A percentile compares a stretch with the other conserved stretches of the same genome.
Conservation (phyloP, 495 filamentous ascomycete genomes). For the Aspergillus haitiensis region DNA sequence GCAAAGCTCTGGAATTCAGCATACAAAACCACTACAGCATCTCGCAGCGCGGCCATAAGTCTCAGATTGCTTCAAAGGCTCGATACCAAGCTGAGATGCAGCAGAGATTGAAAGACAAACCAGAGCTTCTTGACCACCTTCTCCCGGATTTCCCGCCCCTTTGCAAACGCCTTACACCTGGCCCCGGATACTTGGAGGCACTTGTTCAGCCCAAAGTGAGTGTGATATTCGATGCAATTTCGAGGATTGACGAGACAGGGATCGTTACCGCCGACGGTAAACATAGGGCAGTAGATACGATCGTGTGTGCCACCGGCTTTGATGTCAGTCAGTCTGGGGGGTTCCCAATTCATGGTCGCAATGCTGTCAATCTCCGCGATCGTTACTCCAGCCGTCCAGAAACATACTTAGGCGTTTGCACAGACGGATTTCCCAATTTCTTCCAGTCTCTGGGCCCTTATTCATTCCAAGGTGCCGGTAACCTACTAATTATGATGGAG, state of each 20-base stretch:
- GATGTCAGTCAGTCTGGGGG: neutral
- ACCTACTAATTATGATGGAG: neutral
- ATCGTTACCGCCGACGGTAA: neutral
- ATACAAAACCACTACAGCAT: neutral
- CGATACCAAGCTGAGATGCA: neutral
- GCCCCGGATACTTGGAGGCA: neutral
- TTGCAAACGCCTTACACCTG: neutral
- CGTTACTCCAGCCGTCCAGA: neutral
- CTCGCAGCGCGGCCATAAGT: neutral
- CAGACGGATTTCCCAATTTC: constrained; percentile 7
- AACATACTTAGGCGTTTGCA: neutral
- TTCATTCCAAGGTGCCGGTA: constrained; percentile 1
- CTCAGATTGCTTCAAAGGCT: neutral
- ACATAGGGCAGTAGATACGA: neutral
- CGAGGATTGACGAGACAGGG: neutral
- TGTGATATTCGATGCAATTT: neutral
- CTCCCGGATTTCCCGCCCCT: neutral
- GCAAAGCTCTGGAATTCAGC: neutral
- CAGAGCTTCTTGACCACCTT: neutral
- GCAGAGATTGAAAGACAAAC: neutral
- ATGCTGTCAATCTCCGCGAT: neutral
- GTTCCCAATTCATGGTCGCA: constrained; percentile 6
- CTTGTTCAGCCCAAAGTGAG: neutral
- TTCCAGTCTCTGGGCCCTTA: constrained; percentile 6
- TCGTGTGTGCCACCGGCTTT: constrained; percentile 6